phyloP scores from a whole-genome alignment of 2,329 filamentous ascomycete species.

The Bisporella sp. region DNA sequence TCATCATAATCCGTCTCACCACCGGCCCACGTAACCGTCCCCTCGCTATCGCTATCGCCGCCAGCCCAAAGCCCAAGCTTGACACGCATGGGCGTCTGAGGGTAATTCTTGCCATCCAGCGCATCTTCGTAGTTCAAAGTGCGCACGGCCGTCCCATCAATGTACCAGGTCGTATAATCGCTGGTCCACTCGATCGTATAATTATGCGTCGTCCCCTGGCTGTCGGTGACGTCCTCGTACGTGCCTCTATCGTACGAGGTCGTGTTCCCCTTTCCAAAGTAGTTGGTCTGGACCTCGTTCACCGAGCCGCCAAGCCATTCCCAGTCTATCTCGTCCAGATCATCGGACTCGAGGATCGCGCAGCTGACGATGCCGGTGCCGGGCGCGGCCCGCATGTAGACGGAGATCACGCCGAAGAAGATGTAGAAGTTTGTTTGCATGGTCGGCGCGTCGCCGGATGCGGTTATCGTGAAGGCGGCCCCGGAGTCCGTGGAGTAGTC shows the following conservation, averaged over 20 bases:
- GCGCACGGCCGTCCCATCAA: conserved; percentile 43
- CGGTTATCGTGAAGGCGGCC: conserved; percentile 40
- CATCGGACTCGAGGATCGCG: conserved; percentile 43
- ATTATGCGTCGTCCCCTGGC: conserved; percentile 45
- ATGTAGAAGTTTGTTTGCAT: conserved; percentile 41
- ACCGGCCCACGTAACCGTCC: conserved; percentile 62
- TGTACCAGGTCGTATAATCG: conserved; percentile 50
- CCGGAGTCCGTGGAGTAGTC: conserved; percentile 35
- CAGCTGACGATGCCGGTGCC: conserved; percentile 43
- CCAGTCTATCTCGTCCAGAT: conserved; percentile 48
- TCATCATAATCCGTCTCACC: conserved; percentile 41
- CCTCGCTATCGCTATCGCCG: conserved; percentile 36
- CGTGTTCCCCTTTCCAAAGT: conserved; percentile 48
- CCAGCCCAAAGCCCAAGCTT: conserved; percentile 53
- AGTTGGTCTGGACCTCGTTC: conserved; percentile 40
- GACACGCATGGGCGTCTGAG: conserved; percentile 63
- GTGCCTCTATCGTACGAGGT: conserved; percentile 41
- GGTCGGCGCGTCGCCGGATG: conserved; percentile 40
- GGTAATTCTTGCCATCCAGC: conserved; percentile 48
- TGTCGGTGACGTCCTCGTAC: conserved; percentile 29
- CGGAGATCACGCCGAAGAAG: conserved; percentile 44
- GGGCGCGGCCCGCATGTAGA: conserved; percentile 38
- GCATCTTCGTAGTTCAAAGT: conserved; percentile 39
- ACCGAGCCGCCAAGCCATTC: conserved; percentile 31
- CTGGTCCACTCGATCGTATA: conserved; percentile 64